Base-by-base conservation (phyloP, 208 protist species). In the Acanthamoeba healyi region DNA sequence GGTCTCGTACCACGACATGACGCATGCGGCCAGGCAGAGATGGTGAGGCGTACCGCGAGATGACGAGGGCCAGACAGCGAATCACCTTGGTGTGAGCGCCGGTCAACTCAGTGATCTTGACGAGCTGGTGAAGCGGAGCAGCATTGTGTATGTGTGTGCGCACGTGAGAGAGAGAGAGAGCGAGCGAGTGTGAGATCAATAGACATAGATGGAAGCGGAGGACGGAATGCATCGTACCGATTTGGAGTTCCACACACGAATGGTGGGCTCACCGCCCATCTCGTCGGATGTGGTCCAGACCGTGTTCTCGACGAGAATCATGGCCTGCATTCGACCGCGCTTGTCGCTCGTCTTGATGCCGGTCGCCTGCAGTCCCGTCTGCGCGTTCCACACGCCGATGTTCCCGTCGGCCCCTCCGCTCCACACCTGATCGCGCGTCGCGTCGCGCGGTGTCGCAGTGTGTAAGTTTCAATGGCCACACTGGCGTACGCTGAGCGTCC, bases 21-120 rank as follows among this genome's bases (percentile, higher is more conserved):
- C 15, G 9, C 61, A 67, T 36, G 3, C 19, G 10, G 10, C 19
- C 19, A 44, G n/a, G 5, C n/a, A 22, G 36, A 19, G 19, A 79
- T 40, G 67, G 67, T 29, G 44, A 4, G 44, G 44, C 44, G 40
- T 79, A 86, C 77, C 77, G 77, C 38, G 77, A 86, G 9, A 86
- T 86, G 44, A 86, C 77, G n/a, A 58, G 77, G 7, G 77, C 77
- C 26, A 86, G 29, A 29, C 77, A 86, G 19, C 77, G 77, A 19
- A 86, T 86, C n/a, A 86, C 77, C 36, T 86, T 86, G 24, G 77
- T 86, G 77, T 86, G 77, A n/a, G 46, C 44, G 22, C 44, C 77
- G 26, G 77, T 40, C 2, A 86, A 26, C 15, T 86, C 77, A 0
- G 77, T 86, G 19, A 86, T 86, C 34, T 86, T 86, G 77, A 86